These are phyloP conservation scores for Vitrella brassicaformis DNA, from an alignment of 73 alveolate genomes.

Conservation along the genomic window DNA sequence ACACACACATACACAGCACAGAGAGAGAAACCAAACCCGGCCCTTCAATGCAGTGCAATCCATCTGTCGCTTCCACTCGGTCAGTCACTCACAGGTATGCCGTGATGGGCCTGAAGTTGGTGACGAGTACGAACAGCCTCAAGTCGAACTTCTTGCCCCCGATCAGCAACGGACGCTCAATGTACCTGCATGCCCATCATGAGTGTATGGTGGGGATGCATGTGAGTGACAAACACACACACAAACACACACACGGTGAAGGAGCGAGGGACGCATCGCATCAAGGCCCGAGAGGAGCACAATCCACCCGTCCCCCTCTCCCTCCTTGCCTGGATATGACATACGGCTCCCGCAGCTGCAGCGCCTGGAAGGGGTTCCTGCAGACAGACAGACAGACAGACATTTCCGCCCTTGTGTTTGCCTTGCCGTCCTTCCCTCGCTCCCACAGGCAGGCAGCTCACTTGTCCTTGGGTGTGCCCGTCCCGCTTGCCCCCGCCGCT, in stretches of 20 bases:
- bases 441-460: too few species aligned
- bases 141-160: constrained; percentile 94
- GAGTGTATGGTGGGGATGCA: constrained; percentile 53
- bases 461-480: background rate
- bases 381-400: constrained; percentile 14
- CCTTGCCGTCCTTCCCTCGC: too few species aligned
- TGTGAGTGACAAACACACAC: background rate
- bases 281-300: background rate
- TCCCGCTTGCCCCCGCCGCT: background rate
- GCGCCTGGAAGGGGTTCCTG: constrained; percentile 61
- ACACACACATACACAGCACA: constrained; percentile 25
- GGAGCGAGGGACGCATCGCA: background rate
- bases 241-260: background rate
- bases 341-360: constrained; percentile 74
- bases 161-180: constrained; percentile 79
- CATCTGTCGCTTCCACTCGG: too few species aligned
- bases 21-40: too few species aligned
- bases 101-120: constrained; percentile 77
- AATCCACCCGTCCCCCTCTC: too few species aligned
- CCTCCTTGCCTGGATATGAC: constrained; percentile 58
- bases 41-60: too few species aligned
- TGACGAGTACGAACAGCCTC: constrained; percentile 82
- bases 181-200: constrained; percentile 68
- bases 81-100: constrained; percentile 63
- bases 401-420: too few species aligned